A percentile compares a stretch with the other conserved stretches of the same genome.
Conservation (phyloP, 331 rosid species). For the Cydonia oblonga region DNA sequence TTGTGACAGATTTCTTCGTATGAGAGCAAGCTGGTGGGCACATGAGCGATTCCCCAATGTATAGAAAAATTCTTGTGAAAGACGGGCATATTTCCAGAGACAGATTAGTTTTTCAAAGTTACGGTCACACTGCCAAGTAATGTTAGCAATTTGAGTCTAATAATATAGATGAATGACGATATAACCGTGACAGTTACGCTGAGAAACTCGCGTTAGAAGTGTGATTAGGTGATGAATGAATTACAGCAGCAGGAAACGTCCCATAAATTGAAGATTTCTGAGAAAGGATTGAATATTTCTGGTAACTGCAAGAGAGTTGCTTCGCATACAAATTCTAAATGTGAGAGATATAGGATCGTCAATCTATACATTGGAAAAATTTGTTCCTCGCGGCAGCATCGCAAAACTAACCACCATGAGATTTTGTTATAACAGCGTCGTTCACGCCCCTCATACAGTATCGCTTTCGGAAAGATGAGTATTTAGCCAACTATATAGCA, state of each 20-base stretch:
- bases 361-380: constrained; percentile 47
- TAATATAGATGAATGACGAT: too few species aligned
- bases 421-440: constrained; percentile 18
- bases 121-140: too few species aligned
- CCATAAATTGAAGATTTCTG: neutral
- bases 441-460: constrained; percentile 2
- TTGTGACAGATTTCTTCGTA: neutral
- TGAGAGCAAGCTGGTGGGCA: neutral
- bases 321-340: constrained; percentile 7
- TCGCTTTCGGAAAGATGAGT: neutral
- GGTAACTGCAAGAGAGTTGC: neutral
- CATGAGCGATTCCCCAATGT: neutral
- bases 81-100: neutral
- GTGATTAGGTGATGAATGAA: neutral
- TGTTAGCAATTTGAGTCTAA: too few species aligned
- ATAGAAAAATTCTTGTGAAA: neutral
- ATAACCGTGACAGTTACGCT: neutral
- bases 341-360: neutral
- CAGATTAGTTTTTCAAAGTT: neutral
- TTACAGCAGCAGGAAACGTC: neutral
- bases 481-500: constrained; percentile 15
- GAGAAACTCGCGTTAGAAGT: neutral
- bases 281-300: too few species aligned
- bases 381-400: constrained; percentile 29
- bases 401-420: constrained; percentile 35